A percentile compares a stretch with the other conserved stretches of the same genome.
phyloP scores from a whole-genome alignment of 1,139 yeast species.

The Magnusiomyces ingens region DNA sequence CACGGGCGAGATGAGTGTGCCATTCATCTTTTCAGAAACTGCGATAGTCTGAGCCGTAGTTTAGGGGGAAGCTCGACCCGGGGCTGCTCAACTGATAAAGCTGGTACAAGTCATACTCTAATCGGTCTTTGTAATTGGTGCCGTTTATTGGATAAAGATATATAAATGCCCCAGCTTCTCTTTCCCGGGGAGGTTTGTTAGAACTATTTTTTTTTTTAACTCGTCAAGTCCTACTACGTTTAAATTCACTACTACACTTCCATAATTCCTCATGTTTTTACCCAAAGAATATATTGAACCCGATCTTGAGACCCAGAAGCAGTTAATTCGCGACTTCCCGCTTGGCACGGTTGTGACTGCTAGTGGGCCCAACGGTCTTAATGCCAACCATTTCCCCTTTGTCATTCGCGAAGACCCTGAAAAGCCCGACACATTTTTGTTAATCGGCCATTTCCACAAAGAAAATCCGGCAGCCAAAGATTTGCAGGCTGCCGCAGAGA shows the following conservation, averaged over 20 bases:
- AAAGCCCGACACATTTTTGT: constrained; percentile 32
- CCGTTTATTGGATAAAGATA: background rate
- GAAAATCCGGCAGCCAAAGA: constrained; percentile 48
- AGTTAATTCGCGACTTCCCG: constrained; percentile 44
- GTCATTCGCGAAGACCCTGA: constrained; percentile 37
- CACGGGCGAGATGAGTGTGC: too few relatives aligned
- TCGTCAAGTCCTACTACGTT: too few relatives aligned
- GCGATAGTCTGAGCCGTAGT: too few relatives aligned
- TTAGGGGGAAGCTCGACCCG: too few relatives aligned
- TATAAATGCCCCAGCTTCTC: background rate
- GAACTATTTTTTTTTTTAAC: background rate
- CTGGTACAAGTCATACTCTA: too few relatives aligned
- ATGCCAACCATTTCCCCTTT: constrained; percentile 58
- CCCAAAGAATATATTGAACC: constrained; percentile 27
- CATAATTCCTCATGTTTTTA: constrained; percentile 19
- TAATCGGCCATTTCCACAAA: constrained; percentile 54
- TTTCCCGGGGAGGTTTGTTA: background rate
- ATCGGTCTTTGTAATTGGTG: background rate
- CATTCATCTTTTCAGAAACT: too few relatives aligned
- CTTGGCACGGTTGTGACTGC: constrained; percentile 47
- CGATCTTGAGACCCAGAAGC: constrained; percentile 38
- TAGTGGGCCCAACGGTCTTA: constrained; percentile 35
- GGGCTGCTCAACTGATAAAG: too few relatives aligned
- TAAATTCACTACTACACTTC: background rate
- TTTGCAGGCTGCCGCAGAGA: constrained; percentile 28